Conservation (phyloP, 768 basidiomycete species). For the Tylopilus subfusipes region DNA sequence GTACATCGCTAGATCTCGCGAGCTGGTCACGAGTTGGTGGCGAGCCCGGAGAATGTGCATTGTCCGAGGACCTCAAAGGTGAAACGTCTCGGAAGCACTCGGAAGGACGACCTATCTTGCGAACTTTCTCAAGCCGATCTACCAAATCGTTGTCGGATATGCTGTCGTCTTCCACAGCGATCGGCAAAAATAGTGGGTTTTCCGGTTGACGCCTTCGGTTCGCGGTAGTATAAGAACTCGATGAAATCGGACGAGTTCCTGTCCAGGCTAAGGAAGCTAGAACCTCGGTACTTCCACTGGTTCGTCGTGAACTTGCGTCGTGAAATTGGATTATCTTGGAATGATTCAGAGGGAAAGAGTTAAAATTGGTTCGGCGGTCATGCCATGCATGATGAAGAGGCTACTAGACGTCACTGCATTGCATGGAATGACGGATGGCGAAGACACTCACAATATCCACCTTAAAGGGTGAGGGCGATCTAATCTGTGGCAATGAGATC, state of each 20-base stretch:
- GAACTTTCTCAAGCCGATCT: constrained; percentile 44
- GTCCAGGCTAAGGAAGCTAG: constrained; percentile 36
- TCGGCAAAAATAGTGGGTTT: constrained; percentile 31
- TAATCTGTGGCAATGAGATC: constrained; percentile 20
- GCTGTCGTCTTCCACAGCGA: constrained; percentile 48
- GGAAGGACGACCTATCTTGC: constrained; percentile 18
- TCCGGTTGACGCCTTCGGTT: not conserved
- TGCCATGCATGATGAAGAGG: constrained; percentile 31
- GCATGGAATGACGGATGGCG: not conserved
- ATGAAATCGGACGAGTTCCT: constrained; percentile 12
- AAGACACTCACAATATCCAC: constrained; percentile 25
- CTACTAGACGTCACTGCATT: constrained; percentile 18
- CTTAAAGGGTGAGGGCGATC: constrained; percentile 23
- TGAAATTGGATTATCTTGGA: not conserved
- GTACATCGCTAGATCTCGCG: not conserved
- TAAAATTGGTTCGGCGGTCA: constrained; percentile 22
- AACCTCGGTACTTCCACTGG: constrained; percentile 22
- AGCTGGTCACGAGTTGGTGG: not conserved
- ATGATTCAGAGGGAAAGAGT: not conserved
- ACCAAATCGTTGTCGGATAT: constrained; percentile 51
- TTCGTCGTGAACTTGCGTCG: constrained; percentile 3
- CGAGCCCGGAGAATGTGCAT: not conserved
- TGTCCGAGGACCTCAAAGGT: not conserved
- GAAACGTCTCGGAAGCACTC: not conserved
- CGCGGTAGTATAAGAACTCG: not conserved